These are phyloP conservation scores for Pterocarpus macrocarpus DNA, from an alignment of 306 rosid genomes.

Conservation along the genomic window DNA sequence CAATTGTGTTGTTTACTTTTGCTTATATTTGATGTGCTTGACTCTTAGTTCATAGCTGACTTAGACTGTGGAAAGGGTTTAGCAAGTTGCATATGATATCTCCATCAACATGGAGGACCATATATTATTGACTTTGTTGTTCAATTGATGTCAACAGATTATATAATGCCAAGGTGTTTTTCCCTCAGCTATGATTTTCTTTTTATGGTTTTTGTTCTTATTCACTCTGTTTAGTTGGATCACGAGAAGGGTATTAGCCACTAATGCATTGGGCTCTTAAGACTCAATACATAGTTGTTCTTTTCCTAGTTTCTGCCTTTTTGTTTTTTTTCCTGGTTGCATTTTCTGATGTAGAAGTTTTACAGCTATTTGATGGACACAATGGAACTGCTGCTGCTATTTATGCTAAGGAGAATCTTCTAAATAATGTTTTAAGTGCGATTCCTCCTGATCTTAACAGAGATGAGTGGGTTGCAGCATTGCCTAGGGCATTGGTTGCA, in stretches of 20 bases:
- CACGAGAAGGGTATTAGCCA: constrained; percentile 3
- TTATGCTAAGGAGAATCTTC: constrained; percentile 93
- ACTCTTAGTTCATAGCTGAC: constrained; percentile 17
- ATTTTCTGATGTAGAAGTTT: constrained; percentile 51
- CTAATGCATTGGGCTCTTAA: constrained; percentile 18
- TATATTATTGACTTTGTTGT: constrained; percentile 1
- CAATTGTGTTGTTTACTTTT: constrained; percentile 16
- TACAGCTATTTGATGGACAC: constrained; percentile 98
- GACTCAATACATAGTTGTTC: neutral
- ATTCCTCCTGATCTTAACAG: constrained; percentile 90
- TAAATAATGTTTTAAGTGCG: constrained; percentile 78
- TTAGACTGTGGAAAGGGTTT: constrained; percentile 20
- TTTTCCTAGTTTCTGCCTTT: constrained; percentile 17
- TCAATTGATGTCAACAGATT: constrained; percentile 31
- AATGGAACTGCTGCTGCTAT: constrained; percentile 98
- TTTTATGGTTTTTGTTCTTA: constrained; percentile 25
- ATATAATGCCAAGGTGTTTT: neutral
- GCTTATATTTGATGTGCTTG: constrained; percentile 33
- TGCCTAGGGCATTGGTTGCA: constrained; percentile 98
- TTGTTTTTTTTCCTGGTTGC: constrained; percentile 23
- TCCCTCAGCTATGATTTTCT: constrained; percentile 1
- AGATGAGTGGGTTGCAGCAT: constrained; percentile 96
- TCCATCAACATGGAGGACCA: constrained; percentile 34
- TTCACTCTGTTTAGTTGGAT: constrained; percentile 25
- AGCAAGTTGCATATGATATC: constrained; percentile 24